These are phyloP conservation scores for Hymenoscyphus fructigenus DNA, from an alignment of 2,329 filamentous ascomycete species.

Conservation along the genomic window DNA sequence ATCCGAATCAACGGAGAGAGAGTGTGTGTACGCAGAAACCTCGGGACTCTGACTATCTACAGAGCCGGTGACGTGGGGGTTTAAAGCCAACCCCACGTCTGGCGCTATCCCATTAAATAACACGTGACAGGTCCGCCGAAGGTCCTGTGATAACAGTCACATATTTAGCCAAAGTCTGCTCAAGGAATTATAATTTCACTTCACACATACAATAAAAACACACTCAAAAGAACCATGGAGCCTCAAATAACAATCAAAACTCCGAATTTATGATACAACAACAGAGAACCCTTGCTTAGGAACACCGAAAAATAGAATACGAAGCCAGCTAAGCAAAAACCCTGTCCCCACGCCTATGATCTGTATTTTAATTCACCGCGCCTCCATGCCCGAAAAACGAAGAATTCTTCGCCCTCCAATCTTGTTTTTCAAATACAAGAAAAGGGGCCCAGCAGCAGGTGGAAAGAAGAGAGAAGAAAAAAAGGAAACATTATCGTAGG, in stretches of 20 bases:
- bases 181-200: background rate
- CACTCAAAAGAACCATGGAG: background rate
- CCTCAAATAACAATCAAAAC: constrained; percentile 21
- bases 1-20: too few relatives aligned
- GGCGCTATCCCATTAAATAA: too few relatives aligned
- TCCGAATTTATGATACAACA: constrained; percentile 38
- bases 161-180: too few relatives aligned
- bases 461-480: background rate
- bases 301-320: constrained; percentile 24
- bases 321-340: background rate
- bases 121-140: too few relatives aligned
- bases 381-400: background rate
- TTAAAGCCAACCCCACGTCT: too few relatives aligned
- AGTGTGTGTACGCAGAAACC: too few relatives aligned
- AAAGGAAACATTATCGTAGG: constrained; percentile 35
- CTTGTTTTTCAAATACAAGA: background rate
- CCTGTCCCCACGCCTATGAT: background rate
- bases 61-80: too few relatives aligned
- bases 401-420: background rate
- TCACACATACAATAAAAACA: background rate
- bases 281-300: constrained; percentile 23
- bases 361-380: background rate
- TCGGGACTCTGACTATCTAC: too few relatives aligned
- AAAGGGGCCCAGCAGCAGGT: background rate
- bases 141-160: too few relatives aligned